phyloP scores from a whole-genome alignment of 2,329 filamentous ascomycete genomes.

The Elsinoe perseae region DNA sequence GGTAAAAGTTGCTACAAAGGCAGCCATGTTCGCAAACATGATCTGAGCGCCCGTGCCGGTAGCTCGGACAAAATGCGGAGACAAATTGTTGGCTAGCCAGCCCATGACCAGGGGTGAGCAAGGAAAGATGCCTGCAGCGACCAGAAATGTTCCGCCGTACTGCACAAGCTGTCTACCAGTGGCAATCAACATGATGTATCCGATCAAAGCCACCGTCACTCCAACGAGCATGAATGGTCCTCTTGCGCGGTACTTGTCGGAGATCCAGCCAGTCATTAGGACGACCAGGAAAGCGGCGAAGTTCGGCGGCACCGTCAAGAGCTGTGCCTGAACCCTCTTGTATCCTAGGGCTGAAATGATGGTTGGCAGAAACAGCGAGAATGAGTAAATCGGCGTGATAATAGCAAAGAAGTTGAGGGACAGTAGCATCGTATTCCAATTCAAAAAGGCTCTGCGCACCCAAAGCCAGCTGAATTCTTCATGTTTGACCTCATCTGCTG shows the following conservation, averaged over 20 bases:
- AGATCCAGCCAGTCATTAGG: conserved; percentile 29
- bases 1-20: conserved; percentile 36
- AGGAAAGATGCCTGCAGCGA: conserved; percentile 28
- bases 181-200: conserved; percentile 33
- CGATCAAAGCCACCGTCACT: conserved; percentile 27
- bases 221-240: conserved; percentile 31
- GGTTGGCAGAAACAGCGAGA: conserved; percentile 40
- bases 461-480: conserved; percentile 23
- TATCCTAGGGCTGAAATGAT: conserved; percentile 40
- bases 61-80: conserved; percentile 38
- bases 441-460: conserved; percentile 22
- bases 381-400: conserved; percentile 34
- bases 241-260: conserved; percentile 29
- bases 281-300: conserved; percentile 31
- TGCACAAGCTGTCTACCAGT: conserved; percentile 27
- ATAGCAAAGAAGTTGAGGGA: conserved; percentile 23
- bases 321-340: conserved; percentile 31
- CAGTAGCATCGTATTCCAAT: conserved; percentile 23
- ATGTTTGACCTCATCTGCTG: conserved; percentile 19
- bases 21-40: conserved; percentile 26
- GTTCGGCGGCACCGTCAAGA: conserved; percentile 34
- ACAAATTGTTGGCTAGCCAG: conserved; percentile 38
- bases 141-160: conserved; percentile 33
- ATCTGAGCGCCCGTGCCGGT: conserved; percentile 38
- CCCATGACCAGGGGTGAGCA: conserved; percentile 15